Evolutionary conservation across 139 green algal species (phyloP), one percentile per base, ranked within the genome.

Genomic region (Ostreobium quekettii): DNA sequence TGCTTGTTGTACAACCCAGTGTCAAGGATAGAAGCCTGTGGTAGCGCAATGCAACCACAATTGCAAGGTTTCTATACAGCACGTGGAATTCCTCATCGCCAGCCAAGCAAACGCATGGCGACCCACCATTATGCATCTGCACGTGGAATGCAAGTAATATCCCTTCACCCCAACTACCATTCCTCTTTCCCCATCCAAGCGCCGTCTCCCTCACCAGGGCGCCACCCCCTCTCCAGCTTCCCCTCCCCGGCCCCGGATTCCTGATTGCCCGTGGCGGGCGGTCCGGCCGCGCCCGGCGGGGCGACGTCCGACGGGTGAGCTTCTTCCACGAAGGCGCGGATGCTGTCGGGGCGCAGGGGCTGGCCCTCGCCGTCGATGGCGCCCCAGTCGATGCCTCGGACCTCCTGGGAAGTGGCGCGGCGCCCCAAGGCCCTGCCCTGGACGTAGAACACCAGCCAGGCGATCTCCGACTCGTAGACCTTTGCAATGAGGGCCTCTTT

Each of bases 381-480:
- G 29, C 58, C 74, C 74, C 74, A 72, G 68, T 74, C 66, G 28
- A 78, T 78, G 47, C 66, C 66, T 15, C 7, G 19, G 22, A 73
- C 24, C 48, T 82, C 76, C 28, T 31, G 36, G 4, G 47, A n/a
- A 31, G 62, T 28, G 28, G 74, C 4, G 42, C 60, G 71, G 47
- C 58, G 36, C 42, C 76, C 76, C 22, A 81, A 65, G 31, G 76
- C 76, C 3, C 71, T 58, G 4, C 38, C 62, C 63, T 81, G 76
- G 24, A 71, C 66, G 33, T 36, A 36, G 33, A 67, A 68, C 36
- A 76, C 63, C 61, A 81, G 63, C 76, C 71, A 76, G 37, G 48
- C 29, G 39, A 81, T 39, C 63, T 81, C 76, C 36, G 63, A 49
- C 2, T 57, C 42, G 71, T 81, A 81, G 35, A 78, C 48, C 29